Evolutionary conservation across 768 basidiomycete genomes (phyloP).

Genomic region (Tylopilus felleus): DNA sequence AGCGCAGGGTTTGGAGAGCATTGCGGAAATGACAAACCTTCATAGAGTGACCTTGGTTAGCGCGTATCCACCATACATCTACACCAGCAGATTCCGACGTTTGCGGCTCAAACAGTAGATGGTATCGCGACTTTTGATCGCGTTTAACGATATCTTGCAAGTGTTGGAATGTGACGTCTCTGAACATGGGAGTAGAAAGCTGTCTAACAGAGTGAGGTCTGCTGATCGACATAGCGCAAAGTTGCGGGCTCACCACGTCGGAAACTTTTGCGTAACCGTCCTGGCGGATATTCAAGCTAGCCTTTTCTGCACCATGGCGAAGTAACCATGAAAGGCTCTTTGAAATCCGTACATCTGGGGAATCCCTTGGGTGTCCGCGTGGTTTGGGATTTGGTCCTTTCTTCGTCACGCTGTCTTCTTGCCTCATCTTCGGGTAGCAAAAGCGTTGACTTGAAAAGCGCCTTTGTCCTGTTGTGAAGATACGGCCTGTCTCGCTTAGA

Average conservation of each 20-base stretch:
- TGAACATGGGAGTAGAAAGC: conserved; percentile 70
- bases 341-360: conserved; percentile 66
- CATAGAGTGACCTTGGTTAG: conserved; percentile 88
- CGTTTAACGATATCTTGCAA: conserved; percentile 62
- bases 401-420: conserved; percentile 4
- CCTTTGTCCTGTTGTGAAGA: not conserved
- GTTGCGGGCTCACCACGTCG: conserved; percentile 68
- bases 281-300: conserved; percentile 68
- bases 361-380: conserved; percentile 59
- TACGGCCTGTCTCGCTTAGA: not conserved
- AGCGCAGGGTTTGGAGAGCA: not conserved
- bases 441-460: conserved; percentile 2
- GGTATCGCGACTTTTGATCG: conserved; percentile 67
- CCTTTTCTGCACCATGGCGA: conserved; percentile 81
- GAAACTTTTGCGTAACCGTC: conserved; percentile 85
- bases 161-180: conserved; percentile 48
- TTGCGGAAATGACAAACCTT: conserved; percentile 43
- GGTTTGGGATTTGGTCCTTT: conserved; percentile 39
- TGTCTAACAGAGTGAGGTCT: conserved; percentile 30
- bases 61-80: conserved; percentile 80
- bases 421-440: conserved; percentile 7
- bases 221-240: not conserved
- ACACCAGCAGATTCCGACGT: conserved; percentile 23
- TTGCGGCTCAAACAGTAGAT: conserved; percentile 51
- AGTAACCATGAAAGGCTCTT: conserved; percentile 90